Evolutionary conservation across 2,329 filamentous ascomycete species (phyloP), one percentile per base, ranked within the genome.

Genomic region (Hypoxylon sp.): DNA sequence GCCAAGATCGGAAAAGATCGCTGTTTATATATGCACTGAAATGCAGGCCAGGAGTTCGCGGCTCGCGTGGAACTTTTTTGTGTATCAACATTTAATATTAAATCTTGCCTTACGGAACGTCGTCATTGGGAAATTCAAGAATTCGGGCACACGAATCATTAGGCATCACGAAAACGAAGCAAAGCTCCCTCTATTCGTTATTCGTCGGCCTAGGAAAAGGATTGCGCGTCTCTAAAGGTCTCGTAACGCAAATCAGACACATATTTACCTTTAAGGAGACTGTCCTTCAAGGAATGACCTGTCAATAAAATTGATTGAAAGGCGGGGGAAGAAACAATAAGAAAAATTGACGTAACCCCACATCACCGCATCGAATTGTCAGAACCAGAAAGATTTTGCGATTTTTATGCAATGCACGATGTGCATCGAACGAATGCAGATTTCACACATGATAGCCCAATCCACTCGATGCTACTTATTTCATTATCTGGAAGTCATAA

Each of bases 121-220:
- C 48, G 44, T 39, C n/a, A 52, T 60, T 53, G 19, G 19, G 31
- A n/a, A 42, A 53, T 35, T 60, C 53, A 55, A 59, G 29, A 24
- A 26, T 46, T 60, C 55, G 65, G 60, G 60, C 37, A 59, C 42
- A 52, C 22, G 55, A 53, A 35, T 33, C 31, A 65, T 65, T 70
- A 51, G 65, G 58, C 68, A 64, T 57, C 54, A 68, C 68, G 68
- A 70, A 70, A 70, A 68, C 51, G 48, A 63, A 13, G 46, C 63
- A 55, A 39, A 22, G 1, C 47, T 22, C 42, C 51, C 11, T 48
- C 46, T 37, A 65, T 60, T 70, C 44, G 60, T 50, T 56, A 65
- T 60, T 70, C 44, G 60, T 50, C 52, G 58, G 33, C 31, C 63
- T 11, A 54, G 44, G 17, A 55, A 57, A 56, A 17, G 10, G 26